phyloP scores from a whole-genome alignment of 306 rosid genomes.

The Acacia confusa region DNA sequence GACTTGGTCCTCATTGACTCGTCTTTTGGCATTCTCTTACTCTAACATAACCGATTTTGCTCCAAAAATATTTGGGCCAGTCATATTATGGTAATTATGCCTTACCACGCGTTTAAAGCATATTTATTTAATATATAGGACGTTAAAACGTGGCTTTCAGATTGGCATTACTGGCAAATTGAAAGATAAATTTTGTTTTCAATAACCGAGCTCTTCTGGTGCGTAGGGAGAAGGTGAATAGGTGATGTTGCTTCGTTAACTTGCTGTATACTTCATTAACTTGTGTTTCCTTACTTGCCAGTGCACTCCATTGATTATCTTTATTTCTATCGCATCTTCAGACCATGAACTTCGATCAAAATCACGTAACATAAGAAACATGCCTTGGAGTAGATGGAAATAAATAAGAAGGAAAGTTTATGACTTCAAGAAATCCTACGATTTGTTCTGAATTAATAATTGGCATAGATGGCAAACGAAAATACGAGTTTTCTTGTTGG shows the following conservation, averaged over 20 bases:
- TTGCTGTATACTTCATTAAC: background rate
- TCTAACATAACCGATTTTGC: background rate
- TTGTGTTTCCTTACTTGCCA: background rate
- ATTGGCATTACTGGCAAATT: background rate
- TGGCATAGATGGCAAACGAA: background rate
- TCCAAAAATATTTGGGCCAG: background rate
- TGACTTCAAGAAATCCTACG: background rate
- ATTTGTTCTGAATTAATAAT: background rate
- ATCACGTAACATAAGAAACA: background rate
- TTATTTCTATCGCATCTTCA: slow-evolving; percentile 18
- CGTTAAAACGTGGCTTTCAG: background rate
- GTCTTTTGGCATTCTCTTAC: background rate
- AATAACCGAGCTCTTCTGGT: background rate
- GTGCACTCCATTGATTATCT: background rate
- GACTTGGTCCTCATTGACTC: background rate
- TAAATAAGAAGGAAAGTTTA: background rate
- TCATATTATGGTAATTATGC: background rate
- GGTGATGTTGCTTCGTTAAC: background rate
- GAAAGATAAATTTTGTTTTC: background rate
- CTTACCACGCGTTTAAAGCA: background rate
- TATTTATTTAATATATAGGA: background rate
- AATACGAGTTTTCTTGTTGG: background rate
- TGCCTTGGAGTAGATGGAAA: background rate
- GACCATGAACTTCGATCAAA: slow-evolving; percentile 13
- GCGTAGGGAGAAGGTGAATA: background rate